phyloP scores from a whole-genome alignment of 2,329 filamentous ascomycete species.

The Penicillium sp. region DNA sequence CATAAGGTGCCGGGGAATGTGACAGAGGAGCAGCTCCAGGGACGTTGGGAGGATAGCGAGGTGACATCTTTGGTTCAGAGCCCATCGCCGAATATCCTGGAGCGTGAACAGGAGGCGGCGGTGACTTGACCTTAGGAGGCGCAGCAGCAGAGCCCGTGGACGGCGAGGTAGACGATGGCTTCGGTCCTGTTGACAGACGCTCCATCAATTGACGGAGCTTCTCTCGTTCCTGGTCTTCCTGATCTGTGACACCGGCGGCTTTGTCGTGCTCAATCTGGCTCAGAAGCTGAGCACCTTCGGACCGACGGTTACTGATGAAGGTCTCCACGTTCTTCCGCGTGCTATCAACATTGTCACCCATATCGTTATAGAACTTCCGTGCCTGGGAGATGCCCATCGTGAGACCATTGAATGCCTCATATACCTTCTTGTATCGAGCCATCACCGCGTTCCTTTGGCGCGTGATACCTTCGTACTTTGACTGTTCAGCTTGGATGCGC shows the following conservation, averaged over 20 bases:
- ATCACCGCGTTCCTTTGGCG: slow-evolving; percentile 78
- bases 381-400: slow-evolving; percentile 82
- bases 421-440: slow-evolving; percentile 83
- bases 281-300: slow-evolving; percentile 86
- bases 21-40: slow-evolving; percentile 29
- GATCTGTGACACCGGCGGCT: slow-evolving; percentile 55
- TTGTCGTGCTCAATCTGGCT: slow-evolving; percentile 82
- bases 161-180: slow-evolving; percentile 29
- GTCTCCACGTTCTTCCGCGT: slow-evolving; percentile 93
- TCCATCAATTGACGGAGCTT: slow-evolving; percentile 89
- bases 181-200: slow-evolving; percentile 78
- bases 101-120: slow-evolving; percentile 34
- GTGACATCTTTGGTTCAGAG: slow-evolving; percentile 44
- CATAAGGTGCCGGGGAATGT: slow-evolving; percentile 38
- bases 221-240: slow-evolving; percentile 80
- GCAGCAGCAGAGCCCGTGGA: slow-evolving; percentile 46
- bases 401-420: slow-evolving; percentile 89
- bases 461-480: slow-evolving; percentile 87
- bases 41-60: slow-evolving; percentile 33
- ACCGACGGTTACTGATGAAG: slow-evolving; percentile 90
- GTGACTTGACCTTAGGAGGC: slow-evolving; percentile 46
- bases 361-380: slow-evolving; percentile 90
- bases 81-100: slow-evolving; percentile 31
- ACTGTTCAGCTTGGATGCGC: slow-evolving; percentile 88
- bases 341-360: slow-evolving; percentile 90